Evolutionary conservation across 768 basidiomycete genomes (phyloP), one percentile per base, ranked within the genome.

Genomic region (Gymnopilus dilepis): DNA sequence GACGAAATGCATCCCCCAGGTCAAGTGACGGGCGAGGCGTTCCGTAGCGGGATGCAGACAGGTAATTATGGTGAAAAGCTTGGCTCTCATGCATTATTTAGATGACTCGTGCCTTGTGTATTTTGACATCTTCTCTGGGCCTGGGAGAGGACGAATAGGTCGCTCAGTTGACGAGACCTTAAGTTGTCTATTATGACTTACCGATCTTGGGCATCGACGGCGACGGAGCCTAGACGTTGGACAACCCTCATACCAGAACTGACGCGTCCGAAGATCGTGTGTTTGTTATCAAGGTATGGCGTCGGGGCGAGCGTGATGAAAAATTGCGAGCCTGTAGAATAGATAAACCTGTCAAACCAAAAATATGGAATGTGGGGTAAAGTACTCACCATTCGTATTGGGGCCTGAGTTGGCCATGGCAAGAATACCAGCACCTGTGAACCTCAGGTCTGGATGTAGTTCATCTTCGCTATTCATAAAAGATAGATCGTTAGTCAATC

Each of bases 331-430:
- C 95, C 95, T 93, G 67, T 68, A 55, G 21, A 51, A 72, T 70
- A 69, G 62, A 70, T 70, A 26, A 53, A 24, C 34, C 53, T 60
- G 58, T 47, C 33, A 60, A 47, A 22, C 30, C 42, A 47, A 6
- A 13, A 50, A 47, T 28, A 65, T 17, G 31, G 58, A 17, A 84
- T 71, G 63, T 68, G 38, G 38, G 45, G 34, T 45, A 58, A 22
- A 83, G 7, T 78, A 78, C 78, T 56, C 56, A 86, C 93, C 90
- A 69, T 94, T 95, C 24, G 90, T 91, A 72, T 94, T 93, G n/a
- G 92, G 92, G 11, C 96, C 96, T 45, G 96, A 94, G 76, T 99
- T 99, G 34, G 97, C 97, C 93, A 95, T 94, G 8, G 94, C 95
- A 24, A 99, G 86, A 60, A 98, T 95, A 21, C 97, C 97, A 42